Evolutionary conservation across 192 early-diverging fungal species (phyloP), one percentile per base, ranked within the genome.

Genomic region (Diversispora eburnea): DNA sequence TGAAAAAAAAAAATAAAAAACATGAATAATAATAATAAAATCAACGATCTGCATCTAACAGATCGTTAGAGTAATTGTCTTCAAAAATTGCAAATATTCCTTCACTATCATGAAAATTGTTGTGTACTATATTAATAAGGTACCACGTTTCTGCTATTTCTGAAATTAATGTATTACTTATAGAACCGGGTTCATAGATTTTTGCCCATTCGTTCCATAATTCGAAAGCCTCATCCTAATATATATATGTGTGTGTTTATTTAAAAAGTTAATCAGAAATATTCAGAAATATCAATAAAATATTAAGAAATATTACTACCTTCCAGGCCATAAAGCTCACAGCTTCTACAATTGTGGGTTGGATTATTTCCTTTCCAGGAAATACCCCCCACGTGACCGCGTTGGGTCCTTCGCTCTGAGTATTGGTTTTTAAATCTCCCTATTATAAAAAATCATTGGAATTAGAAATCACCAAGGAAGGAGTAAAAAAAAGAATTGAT

Each of bases 361-460:
- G 95, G 22, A 98, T 84, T 61, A 99, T 91, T 75, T 96, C 93
- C 59, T 94, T 91, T 57, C 96, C 95, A 6, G 95, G 94, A 83
- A 99, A 99, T 8, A 99, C 96, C 59, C 98, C 98, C 98, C 98
- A 99, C 2, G 98, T 98, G 5, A 99, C 90, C 12, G 94, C 96
- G 77, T 96, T 99, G 33, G 96, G 92, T 13, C 87, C 86, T 79
- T 95, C 95, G 46, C 82, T 86, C 42, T 88, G 81, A 60, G 90
- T 92, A 82, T 99, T 99, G 49, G 96, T 96, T 60, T 84, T 81
- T 76, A 99, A 82, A 74, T 99, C 92, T 61, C 98, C 96, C 74
- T 80, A 84, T 84, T n/a, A 85, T 81, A 33, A 47, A 54, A 63
- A 57, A 70, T 61, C 63, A 13, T 19, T 33, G 22, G n/a, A 41